Percentiles rank a stretch among this genome's conserved stretches.
These are phyloP conservation scores for Amylostereum areolatum DNA, from an alignment of 1,284 basidiomycete species.

Conservation along the genomic window DNA sequence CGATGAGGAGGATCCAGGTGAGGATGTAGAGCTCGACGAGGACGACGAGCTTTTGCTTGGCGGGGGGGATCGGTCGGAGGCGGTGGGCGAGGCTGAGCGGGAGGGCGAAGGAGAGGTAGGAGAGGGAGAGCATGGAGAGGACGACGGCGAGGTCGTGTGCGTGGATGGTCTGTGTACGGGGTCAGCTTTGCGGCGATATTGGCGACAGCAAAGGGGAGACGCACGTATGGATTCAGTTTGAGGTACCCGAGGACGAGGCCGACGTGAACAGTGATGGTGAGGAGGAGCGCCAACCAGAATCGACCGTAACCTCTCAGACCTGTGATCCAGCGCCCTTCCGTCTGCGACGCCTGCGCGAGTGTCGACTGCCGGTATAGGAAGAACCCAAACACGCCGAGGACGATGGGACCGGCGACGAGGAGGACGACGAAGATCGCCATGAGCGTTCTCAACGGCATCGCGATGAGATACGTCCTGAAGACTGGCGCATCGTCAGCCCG, in stretches of 20 bases:
- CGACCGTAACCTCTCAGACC: constrained; percentile 30
- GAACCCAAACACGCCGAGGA: constrained; percentile 38
- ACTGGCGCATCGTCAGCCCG: constrained; percentile 34
- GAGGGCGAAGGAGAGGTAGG: constrained; percentile 41
- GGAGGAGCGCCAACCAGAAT: constrained; percentile 52
- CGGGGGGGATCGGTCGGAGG: constrained; percentile 22
- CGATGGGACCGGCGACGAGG: constrained; percentile 55
- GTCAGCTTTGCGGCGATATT: background rate
- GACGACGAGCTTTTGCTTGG: constrained; percentile 23
- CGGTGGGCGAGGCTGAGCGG: constrained; percentile 29
- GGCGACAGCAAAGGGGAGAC: constrained; percentile 19
- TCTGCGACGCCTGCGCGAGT: background rate
- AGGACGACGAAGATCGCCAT: constrained; percentile 53
- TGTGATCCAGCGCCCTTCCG: constrained; percentile 5
- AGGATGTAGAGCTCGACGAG: constrained; percentile 24
- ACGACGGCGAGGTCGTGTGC: constrained; percentile 49
- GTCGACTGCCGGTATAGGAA: constrained; percentile 6
- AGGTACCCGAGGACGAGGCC: constrained; percentile 44
- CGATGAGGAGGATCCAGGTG: constrained; percentile 29
- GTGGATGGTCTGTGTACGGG: constrained; percentile 47
- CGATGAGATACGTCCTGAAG: constrained; percentile 47
- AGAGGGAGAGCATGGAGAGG: constrained; percentile 40
- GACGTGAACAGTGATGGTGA: constrained; percentile 40
- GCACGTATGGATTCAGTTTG: constrained; percentile 58
- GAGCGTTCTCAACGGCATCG: constrained; percentile 46